A percentile compares a stretch with the other conserved stretches of the same genome.
Evolutionary conservation across 31 red algal species (phyloP).

Genomic region (Odonthalia washingtoniensis): DNA sequence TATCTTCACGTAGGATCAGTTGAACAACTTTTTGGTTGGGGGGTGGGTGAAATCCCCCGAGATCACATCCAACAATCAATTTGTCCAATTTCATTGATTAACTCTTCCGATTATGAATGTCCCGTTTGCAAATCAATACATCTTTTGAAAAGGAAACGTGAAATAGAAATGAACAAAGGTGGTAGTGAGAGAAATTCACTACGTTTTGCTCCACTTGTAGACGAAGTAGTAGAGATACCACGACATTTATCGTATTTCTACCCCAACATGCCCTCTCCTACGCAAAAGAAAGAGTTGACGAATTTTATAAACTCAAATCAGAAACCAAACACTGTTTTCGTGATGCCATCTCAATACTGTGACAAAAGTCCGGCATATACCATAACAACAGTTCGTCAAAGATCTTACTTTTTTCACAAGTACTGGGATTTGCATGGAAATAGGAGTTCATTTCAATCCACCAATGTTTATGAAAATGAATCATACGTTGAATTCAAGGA

Average conservation of each 20-base stretch:
- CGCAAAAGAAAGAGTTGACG: not conserved
- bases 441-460: not conserved
- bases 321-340: conserved; percentile 56
- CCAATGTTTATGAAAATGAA: not conserved
- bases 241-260: conserved; percentile 48
- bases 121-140: conserved; percentile 27
- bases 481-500: not conserved
- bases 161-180: not conserved
- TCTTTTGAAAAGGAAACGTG: not conserved
- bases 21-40: conserved; percentile 83
- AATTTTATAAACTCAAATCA: conserved; percentile 41
- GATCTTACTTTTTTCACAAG: conserved; percentile 64
- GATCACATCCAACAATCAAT: conserved; percentile 42
- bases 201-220: conserved; percentile 4
- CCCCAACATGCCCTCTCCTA: not conserved
- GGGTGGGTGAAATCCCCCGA: conserved; percentile 60
- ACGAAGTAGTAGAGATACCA: conserved; percentile 43
- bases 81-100: conserved; percentile 1
- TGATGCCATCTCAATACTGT: conserved; percentile 58
- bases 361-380: conserved; percentile 42
- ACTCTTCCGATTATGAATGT: conserved; percentile 24
- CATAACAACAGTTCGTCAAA: not conserved
- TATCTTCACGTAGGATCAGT: conserved; percentile 30
- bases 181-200: not conserved
- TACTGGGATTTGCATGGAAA: conserved; percentile 67